Conservation (phyloP, 305 asterid species). For the Withania somnifera region DNA sequence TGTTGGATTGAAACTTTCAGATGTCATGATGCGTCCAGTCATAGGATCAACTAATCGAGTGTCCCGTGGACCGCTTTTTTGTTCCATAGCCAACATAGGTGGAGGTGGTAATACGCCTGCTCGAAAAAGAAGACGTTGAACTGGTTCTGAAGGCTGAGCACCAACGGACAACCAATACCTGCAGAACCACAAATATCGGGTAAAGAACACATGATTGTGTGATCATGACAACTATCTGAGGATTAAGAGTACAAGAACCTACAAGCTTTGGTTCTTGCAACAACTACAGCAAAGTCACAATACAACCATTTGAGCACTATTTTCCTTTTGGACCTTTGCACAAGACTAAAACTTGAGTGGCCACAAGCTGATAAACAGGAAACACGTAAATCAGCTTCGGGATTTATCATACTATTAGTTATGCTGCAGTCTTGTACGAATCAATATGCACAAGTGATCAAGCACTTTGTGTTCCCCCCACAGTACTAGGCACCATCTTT, state of each 20-base stretch:
- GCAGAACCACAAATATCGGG: conserved; percentile 5
- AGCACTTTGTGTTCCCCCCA: background rate
- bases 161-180: conserved; percentile 31
- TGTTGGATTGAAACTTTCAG: conserved; percentile 14
- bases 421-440: background rate
- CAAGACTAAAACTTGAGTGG: background rate
- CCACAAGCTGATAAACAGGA: background rate
- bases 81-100: conserved; percentile 15
- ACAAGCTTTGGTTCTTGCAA: background rate
- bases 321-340: background rate
- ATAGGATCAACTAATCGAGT: conserved; percentile 63
- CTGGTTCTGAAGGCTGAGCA: conserved; percentile 11
- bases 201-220: background rate
- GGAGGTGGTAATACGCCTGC: conserved; percentile 10
- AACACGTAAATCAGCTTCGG: background rate
- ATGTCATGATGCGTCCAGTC: conserved; percentile 51
- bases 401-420: background rate
- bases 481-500: background rate
- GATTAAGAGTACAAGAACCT: background rate
- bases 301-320: background rate
- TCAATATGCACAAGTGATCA: background rate
- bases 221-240: background rate
- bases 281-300: background rate
- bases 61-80: conserved; percentile 86
- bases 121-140: conserved; percentile 10